phyloP scores from a whole-genome alignment of 2,329 filamentous ascomycete species.

The Macrophomina tecta region DNA sequence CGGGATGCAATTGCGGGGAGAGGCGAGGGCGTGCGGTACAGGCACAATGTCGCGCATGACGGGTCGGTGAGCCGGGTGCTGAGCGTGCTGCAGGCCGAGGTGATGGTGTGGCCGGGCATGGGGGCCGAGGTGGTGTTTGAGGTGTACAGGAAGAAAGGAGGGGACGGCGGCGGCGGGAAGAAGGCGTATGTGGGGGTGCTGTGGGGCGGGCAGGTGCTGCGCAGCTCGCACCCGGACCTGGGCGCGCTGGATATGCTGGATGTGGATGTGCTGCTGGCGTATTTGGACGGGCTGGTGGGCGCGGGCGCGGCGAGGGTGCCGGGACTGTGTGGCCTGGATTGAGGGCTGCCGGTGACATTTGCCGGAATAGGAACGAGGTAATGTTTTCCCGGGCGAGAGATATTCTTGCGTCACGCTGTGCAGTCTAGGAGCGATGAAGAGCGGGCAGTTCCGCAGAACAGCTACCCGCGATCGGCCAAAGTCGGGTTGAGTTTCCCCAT shows the following conservation, averaged over 20 bases:
- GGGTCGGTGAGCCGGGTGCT: conserved; percentile 72
- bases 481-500: too few species aligned
- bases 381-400: too few species aligned
- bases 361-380: too few species aligned
- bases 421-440: too few species aligned
- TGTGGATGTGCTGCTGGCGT: conserved; percentile 66
- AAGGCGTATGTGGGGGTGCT: conserved; percentile 67
- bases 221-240: conserved; percentile 71
- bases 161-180: neutral
- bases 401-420: too few species aligned
- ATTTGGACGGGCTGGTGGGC: conserved; percentile 75
- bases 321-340: conserved; percentile 23
- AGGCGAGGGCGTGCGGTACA: conserved; percentile 58
- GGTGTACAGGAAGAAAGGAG: conserved; percentile 55
- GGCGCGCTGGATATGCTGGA: conserved; percentile 75
- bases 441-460: too few species aligned
- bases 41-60: conserved; percentile 83
- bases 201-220: conserved; percentile 71
- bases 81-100: conserved; percentile 72
- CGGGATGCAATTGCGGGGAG: conserved; percentile 55
- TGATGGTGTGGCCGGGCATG: conserved; percentile 88
- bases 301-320: conserved; percentile 49
- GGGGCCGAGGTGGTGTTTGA: conserved; percentile 80
- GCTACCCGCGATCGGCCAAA: too few species aligned
- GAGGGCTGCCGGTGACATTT: neutral